Percentiles rank a stretch among this genome's conserved stretches.
These are phyloP conservation scores for Calonectria fujianensis DNA, from an alignment of 2,329 filamentous ascomycete genomes.

Conservation along the genomic window DNA sequence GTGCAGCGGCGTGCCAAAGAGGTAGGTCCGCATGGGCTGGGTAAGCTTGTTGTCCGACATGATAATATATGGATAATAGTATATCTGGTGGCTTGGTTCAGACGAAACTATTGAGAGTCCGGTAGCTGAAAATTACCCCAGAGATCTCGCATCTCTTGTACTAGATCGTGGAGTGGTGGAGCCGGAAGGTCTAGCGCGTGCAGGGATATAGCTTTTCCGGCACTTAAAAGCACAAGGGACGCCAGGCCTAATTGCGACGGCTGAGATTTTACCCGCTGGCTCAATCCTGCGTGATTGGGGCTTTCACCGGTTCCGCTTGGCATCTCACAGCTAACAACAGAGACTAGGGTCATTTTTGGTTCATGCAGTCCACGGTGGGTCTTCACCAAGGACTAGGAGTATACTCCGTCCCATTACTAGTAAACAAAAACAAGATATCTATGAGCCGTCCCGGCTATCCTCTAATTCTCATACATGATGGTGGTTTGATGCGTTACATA, in stretches of 20 bases:
- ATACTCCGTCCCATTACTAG: slow-evolving; percentile 7
- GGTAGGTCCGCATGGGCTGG: slow-evolving; percentile 26
- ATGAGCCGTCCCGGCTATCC: neutral
- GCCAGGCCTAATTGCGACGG: neutral
- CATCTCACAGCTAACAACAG: slow-evolving; percentile 2
- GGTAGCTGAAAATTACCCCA: neutral
- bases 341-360: slow-evolving; percentile 13
- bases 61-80: neutral
- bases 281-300: neutral
- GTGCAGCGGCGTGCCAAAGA: slow-evolving; percentile 32
- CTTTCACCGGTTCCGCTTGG: neutral
- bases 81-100: neutral
- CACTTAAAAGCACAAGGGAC: neutral
- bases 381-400: slow-evolving; percentile 3
- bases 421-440: neutral
- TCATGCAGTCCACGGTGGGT: neutral
- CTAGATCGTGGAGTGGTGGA: neutral
- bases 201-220: slow-evolving; percentile 25
- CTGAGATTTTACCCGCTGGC: slow-evolving; percentile 26
- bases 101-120: neutral
- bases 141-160: slow-evolving; percentile 25
- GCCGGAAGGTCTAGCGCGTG: neutral
- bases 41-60: slow-evolving; percentile 27
- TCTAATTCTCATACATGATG: slow-evolving; percentile 9
- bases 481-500: neutral